phyloP scores from a whole-genome alignment of 1,284 basidiomycete genomes.

The Taiwanofungus camphoratus region DNA sequence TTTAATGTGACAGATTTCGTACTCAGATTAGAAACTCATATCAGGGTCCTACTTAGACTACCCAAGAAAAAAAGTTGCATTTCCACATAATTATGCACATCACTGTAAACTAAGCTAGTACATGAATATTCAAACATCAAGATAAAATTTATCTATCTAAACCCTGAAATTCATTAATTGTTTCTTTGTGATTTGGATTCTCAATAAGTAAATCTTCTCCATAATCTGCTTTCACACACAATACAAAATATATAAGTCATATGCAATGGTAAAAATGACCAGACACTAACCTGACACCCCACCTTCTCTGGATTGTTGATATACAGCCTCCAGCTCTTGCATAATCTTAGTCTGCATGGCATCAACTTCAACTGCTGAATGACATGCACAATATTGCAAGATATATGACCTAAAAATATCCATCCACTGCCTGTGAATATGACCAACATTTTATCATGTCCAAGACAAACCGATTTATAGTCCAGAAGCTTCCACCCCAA shows the following conservation, averaged over 20 bases:
- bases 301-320: slow-evolving; percentile 36
- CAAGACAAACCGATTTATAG: slow-evolving; percentile 71
- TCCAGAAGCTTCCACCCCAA: slow-evolving; percentile 84
- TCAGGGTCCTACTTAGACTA: no score
- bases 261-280: neutral
- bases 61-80: no score
- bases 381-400: slow-evolving; percentile 69
- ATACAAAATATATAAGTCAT: neutral
- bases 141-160: no score
- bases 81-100: no score
- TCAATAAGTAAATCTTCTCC: slow-evolving; percentile 7
- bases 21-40: no score
- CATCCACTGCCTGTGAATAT: neutral
- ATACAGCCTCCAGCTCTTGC: slow-evolving; percentile 63
- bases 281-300: slow-evolving; percentile 1
- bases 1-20: no score
- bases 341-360: slow-evolving; percentile 72
- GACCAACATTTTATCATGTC: neutral
- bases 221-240: slow-evolving; percentile 4
- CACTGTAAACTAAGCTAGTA: no score
- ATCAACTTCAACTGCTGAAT: slow-evolving; percentile 55
- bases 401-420: slow-evolving; percentile 47
- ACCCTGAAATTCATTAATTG: no score
- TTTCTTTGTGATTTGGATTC: slow-evolving; percentile 10
- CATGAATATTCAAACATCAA: no score